These are phyloP conservation scores for Skeletonema potamos DNA, from an alignment of 108 stramenopile genomes.

Conservation along the genomic window DNA sequence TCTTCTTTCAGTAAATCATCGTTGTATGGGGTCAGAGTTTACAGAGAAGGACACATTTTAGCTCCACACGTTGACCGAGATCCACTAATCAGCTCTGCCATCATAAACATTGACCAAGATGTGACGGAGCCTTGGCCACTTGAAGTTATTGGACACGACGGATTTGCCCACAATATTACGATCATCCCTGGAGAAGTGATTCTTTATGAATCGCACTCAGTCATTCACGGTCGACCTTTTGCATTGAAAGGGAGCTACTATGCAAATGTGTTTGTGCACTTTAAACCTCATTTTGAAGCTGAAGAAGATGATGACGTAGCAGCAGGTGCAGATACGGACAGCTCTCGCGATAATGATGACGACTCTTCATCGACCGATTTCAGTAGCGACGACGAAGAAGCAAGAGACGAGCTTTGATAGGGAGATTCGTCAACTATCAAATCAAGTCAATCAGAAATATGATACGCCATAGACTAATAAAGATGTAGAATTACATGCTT, in stretches of 20 bases:
- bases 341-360: not conserved
- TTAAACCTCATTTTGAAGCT: slow-evolving; percentile 36
- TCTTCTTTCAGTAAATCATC: slow-evolving; percentile 38
- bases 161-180: slow-evolving; percentile 87
- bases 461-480: no score
- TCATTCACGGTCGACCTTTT: slow-evolving; percentile 91
- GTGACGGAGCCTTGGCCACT: slow-evolving; percentile 88
- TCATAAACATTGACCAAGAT: slow-evolving; percentile 87
- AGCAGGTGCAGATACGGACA: not conserved
- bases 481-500: not conserved
- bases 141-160: slow-evolving; percentile 86
- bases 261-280: slow-evolving; percentile 91
- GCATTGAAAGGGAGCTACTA: slow-evolving; percentile 75
- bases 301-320: not conserved
- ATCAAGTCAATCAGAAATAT: no score
- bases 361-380: not conserved
- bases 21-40: slow-evolving; percentile 85
- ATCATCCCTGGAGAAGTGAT: slow-evolving; percentile 91
- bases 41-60: slow-evolving; percentile 70
- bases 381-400: not conserved
- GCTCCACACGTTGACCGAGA: slow-evolving; percentile 88
- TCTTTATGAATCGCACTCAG: slow-evolving; percentile 83
- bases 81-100: slow-evolving; percentile 84
- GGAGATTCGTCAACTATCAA: no score
- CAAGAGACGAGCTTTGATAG: not conserved